Evolutionary conservation across 2,329 filamentous ascomycete genomes (phyloP), one percentile per base, ranked within the genome.

Genomic region (Colletotrichum endophyticum): DNA sequence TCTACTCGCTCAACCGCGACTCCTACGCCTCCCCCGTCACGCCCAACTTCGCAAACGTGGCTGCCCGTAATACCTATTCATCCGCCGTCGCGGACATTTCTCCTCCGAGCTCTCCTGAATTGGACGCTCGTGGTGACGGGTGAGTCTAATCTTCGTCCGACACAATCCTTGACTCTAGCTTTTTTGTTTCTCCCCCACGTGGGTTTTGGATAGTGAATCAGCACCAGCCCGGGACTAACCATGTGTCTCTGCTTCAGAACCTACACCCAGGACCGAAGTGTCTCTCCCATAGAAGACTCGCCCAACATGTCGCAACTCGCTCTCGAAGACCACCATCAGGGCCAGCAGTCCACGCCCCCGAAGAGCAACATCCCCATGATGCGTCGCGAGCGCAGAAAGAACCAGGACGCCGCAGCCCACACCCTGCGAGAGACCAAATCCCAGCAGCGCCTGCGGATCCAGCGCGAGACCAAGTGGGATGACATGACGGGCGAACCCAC

Each of bases 401-500:
- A 86, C 71, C 86, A 86, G 27, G 85, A 88, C 8, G 84, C 83
- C 2, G 84, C 84, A 15, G 81, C 82, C 22, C 66, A 64, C 56
- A 79, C 81, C 3, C 79, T 88, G 19, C 86, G 86, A 70, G 85
- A 86, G 73, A 79, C 86, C 5, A 85, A 84, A 69, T 85, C 84
- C 19, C 81, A 81, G 28, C 85, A 88, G 28, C 84, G 81, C 25
- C 78, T 85, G 44, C 76, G 78, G 19, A 59, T 82, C 78, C 78
- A 70, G n/a, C 77, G 68, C 34, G 87, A 89, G 76, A 88, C 88
- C 27, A 86, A 87, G 78, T 94, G 92, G 92, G 92, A 95, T 84
- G 90, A 90, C 64, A 91, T 90, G 81, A 93, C 93, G 5, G 93
- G 92, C 11, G 93, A 94, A 80, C 91, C 92, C 53, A 93, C 91